Percentiles rank a stretch among this genome's conserved stretches.
phyloP scores from a whole-genome alignment of 192 early-diverging fungal genomes.

The Gigaspora rosea region DNA sequence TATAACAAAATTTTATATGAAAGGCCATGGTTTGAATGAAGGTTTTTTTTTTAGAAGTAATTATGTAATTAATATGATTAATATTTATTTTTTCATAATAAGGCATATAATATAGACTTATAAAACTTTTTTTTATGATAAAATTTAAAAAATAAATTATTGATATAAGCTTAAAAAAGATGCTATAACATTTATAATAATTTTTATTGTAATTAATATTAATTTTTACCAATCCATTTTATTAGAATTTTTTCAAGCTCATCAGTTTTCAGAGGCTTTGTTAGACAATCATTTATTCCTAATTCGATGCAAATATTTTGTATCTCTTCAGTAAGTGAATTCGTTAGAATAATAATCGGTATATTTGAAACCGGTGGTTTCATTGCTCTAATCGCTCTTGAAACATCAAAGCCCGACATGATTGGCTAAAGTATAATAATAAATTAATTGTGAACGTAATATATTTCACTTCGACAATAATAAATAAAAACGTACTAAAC shows the following conservation, averaged over 20 bases:
- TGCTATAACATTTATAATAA: too few relatives aligned
- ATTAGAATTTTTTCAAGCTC: constrained; percentile 42
- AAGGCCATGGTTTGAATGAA: too few relatives aligned
- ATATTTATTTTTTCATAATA: too few relatives aligned
- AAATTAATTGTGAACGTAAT: not conserved
- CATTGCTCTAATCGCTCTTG: constrained; percentile 50
- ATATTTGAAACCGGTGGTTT: constrained; percentile 34
- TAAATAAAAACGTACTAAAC: not conserved
- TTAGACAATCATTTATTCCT: constrained; percentile 52
- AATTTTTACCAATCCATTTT: constrained; percentile 38
- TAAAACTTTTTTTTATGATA: too few relatives aligned
- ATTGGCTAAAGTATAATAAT: constrained; percentile 38
- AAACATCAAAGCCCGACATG: constrained; percentile 58
- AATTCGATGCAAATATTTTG: constrained; percentile 47
- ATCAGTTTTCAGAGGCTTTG: constrained; percentile 49
- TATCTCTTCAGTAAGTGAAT: constrained; percentile 53
- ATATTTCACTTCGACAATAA: not conserved
- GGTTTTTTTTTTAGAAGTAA: too few relatives aligned
- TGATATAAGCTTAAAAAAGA: too few relatives aligned
- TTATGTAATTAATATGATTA: too few relatives aligned
- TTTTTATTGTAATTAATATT: too few relatives aligned
- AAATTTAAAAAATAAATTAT: too few relatives aligned
- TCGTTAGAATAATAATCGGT: constrained; percentile 61
- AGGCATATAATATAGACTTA: too few relatives aligned
- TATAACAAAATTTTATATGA: too few relatives aligned